A percentile compares a stretch with the other conserved stretches of the same genome.
Evolutionary conservation across 331 rosid species (phyloP).

Genomic region (Rosa hybrid): DNA sequence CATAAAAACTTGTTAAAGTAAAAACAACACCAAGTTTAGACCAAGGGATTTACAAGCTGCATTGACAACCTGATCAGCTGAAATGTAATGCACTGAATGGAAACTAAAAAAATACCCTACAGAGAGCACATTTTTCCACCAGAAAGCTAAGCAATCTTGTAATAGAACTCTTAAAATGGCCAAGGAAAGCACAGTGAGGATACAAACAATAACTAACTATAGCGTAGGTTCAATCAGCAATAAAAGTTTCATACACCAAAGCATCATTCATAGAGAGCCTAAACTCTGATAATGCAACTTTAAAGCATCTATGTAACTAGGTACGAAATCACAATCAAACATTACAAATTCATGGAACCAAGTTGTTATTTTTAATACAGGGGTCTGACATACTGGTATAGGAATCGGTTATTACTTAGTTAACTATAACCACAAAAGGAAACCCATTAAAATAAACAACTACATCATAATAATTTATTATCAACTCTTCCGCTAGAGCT

Average conservation of each 20-base stretch:
- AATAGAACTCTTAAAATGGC: background rate
- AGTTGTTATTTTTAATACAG: background rate
- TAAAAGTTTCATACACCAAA: background rate
- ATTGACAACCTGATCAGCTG: background rate
- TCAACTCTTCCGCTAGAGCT: background rate
- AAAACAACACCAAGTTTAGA: background rate
- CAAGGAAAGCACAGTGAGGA: background rate
- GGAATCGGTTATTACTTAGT: background rate
- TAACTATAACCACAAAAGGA: background rate
- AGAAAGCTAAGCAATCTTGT: background rate
- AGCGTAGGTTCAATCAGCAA: background rate
- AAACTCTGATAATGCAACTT: background rate
- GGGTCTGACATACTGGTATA: background rate
- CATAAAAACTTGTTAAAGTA: background rate
- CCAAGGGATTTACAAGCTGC: background rate
- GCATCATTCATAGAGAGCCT: background rate
- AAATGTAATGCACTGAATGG: background rate
- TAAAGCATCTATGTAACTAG: background rate
- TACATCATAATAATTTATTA: background rate
- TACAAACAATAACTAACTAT: background rate
- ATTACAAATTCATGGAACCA: background rate
- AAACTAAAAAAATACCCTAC: background rate
- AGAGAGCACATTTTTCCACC: background rate
- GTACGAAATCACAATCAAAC: background rate
- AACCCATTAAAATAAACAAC: background rate